Evolutionary conservation across 129 eudicot species (phyloP), one percentile per base, ranked within the genome.

Genomic region (Artemisia argyi): DNA sequence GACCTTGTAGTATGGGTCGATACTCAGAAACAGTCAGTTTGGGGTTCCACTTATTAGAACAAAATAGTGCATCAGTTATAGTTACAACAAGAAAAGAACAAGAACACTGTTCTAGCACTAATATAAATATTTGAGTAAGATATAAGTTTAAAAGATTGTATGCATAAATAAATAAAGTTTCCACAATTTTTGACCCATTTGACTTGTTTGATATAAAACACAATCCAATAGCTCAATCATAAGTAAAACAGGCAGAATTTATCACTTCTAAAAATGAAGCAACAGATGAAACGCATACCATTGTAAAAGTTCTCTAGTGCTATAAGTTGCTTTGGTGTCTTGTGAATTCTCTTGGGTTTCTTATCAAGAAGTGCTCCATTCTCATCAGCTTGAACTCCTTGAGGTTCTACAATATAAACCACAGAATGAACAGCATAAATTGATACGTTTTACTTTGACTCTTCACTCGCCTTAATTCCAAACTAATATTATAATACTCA

Each of bases 271-370:
- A 14, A 18, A 64, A 70, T 54, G 70, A 16, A 63, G 11, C 51
- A 50, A 73, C 49, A 64, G 46, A 39, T 39, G 46, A 66, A 44
- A 55, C 19, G 32, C 63, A 44, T 91, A 92, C 98, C 98, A 68
- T 80, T 82, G 69, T 93, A 93, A 63, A 93, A 83, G 32, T 81
- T 82, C 78, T 93, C 98, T 61, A 93, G 73, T 60, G 92, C 98
- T 76, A 77, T 80, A 77, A 90, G 81, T 72, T 93, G 98, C 44
- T 78, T 52, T 49, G 79, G 87, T 24, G 98, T 85, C 83, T 93
- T 93, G 76, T 90, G 83, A 69, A 57, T 86, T 72, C 96, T 79
- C 73, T 83, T 84, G 73, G 74, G 87, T 77, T 85, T 87, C 87
- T 85, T 89, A 68, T 93, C 98, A 51, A 78, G 67, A 75, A 78